phyloP scores from a whole-genome alignment of 2,329 filamentous ascomycete genomes.

The Alternaria burnsii region DNA sequence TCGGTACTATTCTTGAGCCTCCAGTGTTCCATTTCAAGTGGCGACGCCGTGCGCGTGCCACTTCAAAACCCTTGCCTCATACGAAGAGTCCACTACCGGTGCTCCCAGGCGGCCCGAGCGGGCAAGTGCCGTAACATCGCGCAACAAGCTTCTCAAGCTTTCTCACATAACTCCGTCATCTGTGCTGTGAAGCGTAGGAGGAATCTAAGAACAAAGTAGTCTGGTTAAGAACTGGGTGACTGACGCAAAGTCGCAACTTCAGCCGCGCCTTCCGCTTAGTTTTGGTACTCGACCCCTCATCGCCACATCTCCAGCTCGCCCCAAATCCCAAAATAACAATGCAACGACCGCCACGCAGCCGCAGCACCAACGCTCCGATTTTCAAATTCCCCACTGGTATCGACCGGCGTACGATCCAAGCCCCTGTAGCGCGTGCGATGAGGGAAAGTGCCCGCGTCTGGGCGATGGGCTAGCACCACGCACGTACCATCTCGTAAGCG shows the following conservation, averaged over 20 bases:
- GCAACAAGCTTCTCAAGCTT: slow-evolving; percentile 2
- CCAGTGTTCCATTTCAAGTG: neutral
- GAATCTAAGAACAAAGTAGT: neutral
- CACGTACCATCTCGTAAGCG: slow-evolving; percentile 11
- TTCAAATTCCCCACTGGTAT: neutral
- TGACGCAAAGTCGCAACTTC: neutral
- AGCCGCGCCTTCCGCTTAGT: slow-evolving; percentile 2
- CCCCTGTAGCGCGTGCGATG: neutral
- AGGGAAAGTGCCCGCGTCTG: slow-evolving; percentile 9
- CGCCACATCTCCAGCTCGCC: slow-evolving; percentile 5
- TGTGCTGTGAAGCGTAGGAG: neutral
- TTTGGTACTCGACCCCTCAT: neutral
- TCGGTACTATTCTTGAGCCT: neutral
- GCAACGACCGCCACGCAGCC: slow-evolving; percentile 1
- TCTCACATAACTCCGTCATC: neutral
- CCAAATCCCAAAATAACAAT: slow-evolving; percentile 6
- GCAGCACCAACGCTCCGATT: neutral
- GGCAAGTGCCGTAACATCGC: neutral
- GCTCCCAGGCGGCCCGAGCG: neutral
- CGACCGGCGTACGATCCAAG: neutral
- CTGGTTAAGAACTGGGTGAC: neutral
- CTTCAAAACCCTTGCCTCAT: neutral
- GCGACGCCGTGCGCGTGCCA: neutral
- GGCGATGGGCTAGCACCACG: slow-evolving; percentile 7
- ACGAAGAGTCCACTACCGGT: neutral